Evolutionary conservation across 1,284 basidiomycete species (phyloP).

Genomic region (Moesziomyces sp.): DNA sequence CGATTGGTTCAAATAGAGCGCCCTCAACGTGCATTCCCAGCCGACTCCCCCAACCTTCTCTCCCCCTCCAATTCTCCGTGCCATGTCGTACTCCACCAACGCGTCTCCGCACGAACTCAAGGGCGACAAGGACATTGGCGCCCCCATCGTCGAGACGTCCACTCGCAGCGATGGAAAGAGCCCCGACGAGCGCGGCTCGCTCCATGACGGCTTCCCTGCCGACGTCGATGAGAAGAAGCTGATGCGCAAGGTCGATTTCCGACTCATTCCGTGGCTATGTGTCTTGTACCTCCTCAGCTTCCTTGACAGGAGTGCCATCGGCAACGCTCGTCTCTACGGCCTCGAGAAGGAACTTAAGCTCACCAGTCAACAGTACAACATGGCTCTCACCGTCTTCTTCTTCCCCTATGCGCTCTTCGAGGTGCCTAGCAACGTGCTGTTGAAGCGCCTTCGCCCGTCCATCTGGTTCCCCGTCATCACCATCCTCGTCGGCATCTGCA

Average conservation of each 20-base stretch:
- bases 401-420: constrained; percentile 55
- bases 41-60: not conserved
- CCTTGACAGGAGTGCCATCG: constrained; percentile 71
- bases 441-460: constrained; percentile 78
- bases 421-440: constrained; percentile 66
- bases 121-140: constrained; percentile 11
- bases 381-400: constrained; percentile 52
- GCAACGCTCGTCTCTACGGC: constrained; percentile 52
- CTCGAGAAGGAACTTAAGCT: constrained; percentile 37
- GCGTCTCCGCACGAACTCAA: constrained; percentile 23
- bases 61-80: not conserved
- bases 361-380: constrained; percentile 32
- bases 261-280: constrained; percentile 58
- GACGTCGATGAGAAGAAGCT: constrained; percentile 61
- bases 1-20: not conserved
- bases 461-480: constrained; percentile 72
- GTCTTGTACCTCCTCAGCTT: constrained; percentile 55
- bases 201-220: constrained; percentile 24
- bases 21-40: not conserved
- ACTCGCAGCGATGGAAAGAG: constrained; percentile 10
- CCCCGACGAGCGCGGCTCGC: constrained; percentile 6
- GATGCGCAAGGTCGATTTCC: constrained; percentile 60
- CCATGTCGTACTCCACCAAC: constrained; percentile 25
- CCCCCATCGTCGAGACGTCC: constrained; percentile 14
- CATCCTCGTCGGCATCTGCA: constrained; percentile 74